phyloP scores from a whole-genome alignment of 2,329 filamentous ascomycete genomes.

The Dactylellina cionopaga region DNA sequence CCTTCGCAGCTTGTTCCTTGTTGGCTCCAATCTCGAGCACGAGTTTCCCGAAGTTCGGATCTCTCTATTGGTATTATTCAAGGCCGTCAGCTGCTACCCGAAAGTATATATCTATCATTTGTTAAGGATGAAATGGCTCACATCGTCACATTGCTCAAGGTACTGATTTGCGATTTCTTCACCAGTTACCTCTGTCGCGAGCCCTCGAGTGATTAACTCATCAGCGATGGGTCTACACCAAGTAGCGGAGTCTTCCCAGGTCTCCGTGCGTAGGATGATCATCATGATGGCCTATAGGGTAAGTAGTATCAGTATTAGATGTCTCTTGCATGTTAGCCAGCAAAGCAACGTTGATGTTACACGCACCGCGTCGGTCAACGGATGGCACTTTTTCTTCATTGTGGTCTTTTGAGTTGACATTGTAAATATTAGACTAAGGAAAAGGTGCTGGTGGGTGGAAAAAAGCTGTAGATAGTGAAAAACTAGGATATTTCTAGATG shows the following conservation, averaged over 20 bases:
- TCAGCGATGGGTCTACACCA: constrained; percentile 3
- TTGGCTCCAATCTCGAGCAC: background rate
- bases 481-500: no score
- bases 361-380: constrained; percentile 1
- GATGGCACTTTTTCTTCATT: background rate
- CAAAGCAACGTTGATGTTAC: background rate
- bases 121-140: background rate
- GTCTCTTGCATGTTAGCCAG: background rate
- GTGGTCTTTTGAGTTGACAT: no score
- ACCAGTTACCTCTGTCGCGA: background rate
- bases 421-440: no score
- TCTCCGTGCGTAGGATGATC: background rate
- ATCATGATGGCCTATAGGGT: constrained; percentile 2
- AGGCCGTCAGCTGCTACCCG: no score
- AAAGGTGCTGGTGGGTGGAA: no score
- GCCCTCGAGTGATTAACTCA: background rate
- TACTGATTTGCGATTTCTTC: background rate
- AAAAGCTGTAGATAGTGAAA: no score
- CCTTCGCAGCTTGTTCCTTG: background rate
- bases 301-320: background rate
- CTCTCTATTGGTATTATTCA: background rate
- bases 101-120: no score
- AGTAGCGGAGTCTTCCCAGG: background rate
- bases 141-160: background rate
- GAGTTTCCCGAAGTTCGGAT: background rate